These are phyloP conservation scores for Ormosia semicastrata DNA, from an alignment of 306 rosid genomes.

Conservation along the genomic window DNA sequence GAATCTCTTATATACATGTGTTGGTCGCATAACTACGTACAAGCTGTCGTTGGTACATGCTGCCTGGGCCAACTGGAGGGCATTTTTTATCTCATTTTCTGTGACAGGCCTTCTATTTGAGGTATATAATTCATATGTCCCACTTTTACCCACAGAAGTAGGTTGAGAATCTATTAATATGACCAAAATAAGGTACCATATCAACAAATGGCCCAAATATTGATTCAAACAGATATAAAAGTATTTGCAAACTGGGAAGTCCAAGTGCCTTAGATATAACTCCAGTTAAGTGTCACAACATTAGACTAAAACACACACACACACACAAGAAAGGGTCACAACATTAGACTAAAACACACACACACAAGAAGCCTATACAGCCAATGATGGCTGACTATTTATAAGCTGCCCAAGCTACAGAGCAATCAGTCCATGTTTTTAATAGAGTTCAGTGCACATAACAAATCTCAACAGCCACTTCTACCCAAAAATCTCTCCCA, in stretches of 20 bases:
- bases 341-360: neutral
- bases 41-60: conserved; percentile 34
- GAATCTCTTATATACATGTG: conserved; percentile 74
- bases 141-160: conserved; percentile 22
- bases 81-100: conserved; percentile 38
- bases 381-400: neutral
- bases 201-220: neutral
- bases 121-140: conserved; percentile 18
- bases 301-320: neutral
- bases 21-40: conserved; percentile 57
- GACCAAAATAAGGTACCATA: conserved; percentile 16
- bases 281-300: neutral
- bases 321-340: neutral
- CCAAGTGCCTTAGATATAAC: neutral
- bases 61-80: conserved; percentile 48
- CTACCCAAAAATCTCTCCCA: neutral
- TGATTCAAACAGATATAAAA: conserved; percentile 9
- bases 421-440: neutral
- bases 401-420: neutral
- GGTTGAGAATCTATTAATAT: conserved; percentile 31
- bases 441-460: neutral
- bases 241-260: neutral
- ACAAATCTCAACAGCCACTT: neutral
- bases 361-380: neutral
- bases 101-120: conserved; percentile 70